Base-by-base conservation (phyloP, 768 basidiomycete species). In the Boletellus sp. region DNA sequence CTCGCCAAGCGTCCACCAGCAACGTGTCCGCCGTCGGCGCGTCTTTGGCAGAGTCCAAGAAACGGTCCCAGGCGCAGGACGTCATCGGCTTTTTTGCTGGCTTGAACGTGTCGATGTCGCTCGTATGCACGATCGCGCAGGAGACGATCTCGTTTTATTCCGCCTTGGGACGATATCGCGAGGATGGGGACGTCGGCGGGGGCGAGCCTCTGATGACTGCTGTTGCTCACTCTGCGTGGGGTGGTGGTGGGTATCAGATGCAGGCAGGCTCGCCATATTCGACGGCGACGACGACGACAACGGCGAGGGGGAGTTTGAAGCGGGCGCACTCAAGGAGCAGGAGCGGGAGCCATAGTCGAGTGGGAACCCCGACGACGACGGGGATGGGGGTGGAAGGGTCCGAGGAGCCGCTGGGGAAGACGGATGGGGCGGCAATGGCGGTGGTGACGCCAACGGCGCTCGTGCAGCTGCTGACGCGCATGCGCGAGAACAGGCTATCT, bases 111-210 rank as follows among this genome's bases (percentile, higher is more conserved):
- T 92, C 86, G 43, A 77, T 94, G 56, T 77, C 87, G 1, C 78
- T 88, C 50, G 71, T 99, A 35, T 81, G 90, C 23, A 84, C 87
- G 35, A 85, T 96, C 59, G 80, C 87, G 0, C 94, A 97, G 62
- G 90, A 98, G 70, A 90, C 98, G 55, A 77, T 97, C 47, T 81
- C 87, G 4, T 69, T 96, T 31, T 98, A 97, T 68, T 80, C 87
- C 5, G 77, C 94, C 0, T 97, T 94, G 92, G 87, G 89, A 34
- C 74, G 80, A 9, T 92, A 91, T 69, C 83, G 81, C 48, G 86
- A 90, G 52, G 81, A 86, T 38, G 71, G 70, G 4, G 61, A 74
- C 10, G 68, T 71, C 4, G 71, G 74, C n/a, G 56, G 53, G 26
- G 26, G 2, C 26, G 26, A 28, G 26, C 26, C 26, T 3, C 6